Conservation (phyloP, 108 stramenopile species). For the Parietichytrium sp. region DNA sequence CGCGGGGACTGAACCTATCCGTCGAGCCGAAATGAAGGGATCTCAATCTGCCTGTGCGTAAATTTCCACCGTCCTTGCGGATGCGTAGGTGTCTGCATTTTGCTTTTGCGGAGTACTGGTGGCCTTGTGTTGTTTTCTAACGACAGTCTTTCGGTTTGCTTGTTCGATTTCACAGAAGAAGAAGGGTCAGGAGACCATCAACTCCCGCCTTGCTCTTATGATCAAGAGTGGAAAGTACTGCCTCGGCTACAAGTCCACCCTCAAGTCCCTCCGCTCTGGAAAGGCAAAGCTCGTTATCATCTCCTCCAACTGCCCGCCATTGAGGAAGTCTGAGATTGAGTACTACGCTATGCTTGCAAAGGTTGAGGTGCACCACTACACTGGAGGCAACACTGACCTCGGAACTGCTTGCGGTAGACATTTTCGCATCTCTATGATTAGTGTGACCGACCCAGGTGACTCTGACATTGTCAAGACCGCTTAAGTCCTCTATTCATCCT, state of each 20-base stretch:
- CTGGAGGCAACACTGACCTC: conserved; percentile 90
- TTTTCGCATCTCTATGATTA: conserved; percentile 88
- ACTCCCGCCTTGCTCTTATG: conserved; percentile 96
- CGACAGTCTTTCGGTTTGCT: no score
- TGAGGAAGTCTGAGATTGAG: conserved; percentile 96
- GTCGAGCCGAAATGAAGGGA: no score
- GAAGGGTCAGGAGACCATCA: conserved; percentile 87
- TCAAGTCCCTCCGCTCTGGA: conserved; percentile 87
- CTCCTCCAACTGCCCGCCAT: conserved; percentile 91
- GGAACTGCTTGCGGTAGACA: conserved; percentile 97
- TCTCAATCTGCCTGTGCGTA: no score
- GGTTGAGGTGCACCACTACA: conserved; percentile 90
- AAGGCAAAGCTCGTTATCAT: conserved; percentile 94
- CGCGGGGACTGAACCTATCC: no score
- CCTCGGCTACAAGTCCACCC: conserved; percentile 90
- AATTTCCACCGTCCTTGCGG: no score
- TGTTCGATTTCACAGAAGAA: conserved; percentile 47
- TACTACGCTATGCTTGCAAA: conserved; percentile 98
- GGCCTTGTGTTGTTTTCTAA: no score
- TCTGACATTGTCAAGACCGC: conserved; percentile 66
- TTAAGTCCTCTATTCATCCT: no score
- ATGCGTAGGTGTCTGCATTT: no score
- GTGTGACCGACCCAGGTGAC: conserved; percentile 88
- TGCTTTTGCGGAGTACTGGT: no score
- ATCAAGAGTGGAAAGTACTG: conserved; percentile 97